Evolutionary conservation across 306 rosid genomes (phyloP).

Genomic region (Datisca glomerata): DNA sequence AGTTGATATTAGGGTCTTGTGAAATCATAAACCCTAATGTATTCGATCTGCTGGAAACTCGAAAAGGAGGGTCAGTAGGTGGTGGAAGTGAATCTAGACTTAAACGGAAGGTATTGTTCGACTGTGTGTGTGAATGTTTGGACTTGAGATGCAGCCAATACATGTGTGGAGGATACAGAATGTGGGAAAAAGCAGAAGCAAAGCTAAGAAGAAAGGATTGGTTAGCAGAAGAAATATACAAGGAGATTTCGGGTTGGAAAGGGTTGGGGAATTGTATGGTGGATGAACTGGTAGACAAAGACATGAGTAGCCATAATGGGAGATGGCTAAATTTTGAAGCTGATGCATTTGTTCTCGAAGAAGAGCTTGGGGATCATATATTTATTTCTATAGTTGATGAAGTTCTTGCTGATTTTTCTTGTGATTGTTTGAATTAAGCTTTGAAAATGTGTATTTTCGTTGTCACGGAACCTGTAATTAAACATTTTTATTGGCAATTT

Average conservation of each 20-base stretch:
- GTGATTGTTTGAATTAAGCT: slow-evolving; percentile 22
- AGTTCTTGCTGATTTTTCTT: slow-evolving; percentile 33
- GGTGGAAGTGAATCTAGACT: slow-evolving; percentile 23
- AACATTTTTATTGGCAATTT: no score
- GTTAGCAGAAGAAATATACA: slow-evolving; percentile 57
- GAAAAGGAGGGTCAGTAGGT: slow-evolving; percentile 22
- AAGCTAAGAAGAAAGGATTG: slow-evolving; percentile 54
- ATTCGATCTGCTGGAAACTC: slow-evolving; percentile 55
- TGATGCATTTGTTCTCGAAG: slow-evolving; percentile 47
- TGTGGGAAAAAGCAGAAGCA: slow-evolving; percentile 64
- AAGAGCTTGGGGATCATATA: slow-evolving; percentile 57
- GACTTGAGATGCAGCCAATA: slow-evolving; percentile 49
- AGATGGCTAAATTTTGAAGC: slow-evolving; percentile 69
- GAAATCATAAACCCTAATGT: slow-evolving; percentile 50
- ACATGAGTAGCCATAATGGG: slow-evolving; percentile 71
- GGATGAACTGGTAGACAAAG: slow-evolving; percentile 79
- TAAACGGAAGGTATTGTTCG: slow-evolving; percentile 51
- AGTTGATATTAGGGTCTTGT: slow-evolving; percentile 38
- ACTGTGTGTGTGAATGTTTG: slow-evolving; percentile 63
- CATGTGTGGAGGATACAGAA: slow-evolving; percentile 45
- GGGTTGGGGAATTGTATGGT: slow-evolving; percentile 79
- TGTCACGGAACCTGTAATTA: no score
- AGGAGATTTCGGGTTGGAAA: slow-evolving; percentile 56
- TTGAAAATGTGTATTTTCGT: no score
- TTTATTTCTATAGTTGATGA: slow-evolving; percentile 60